Percentiles rank a stretch among this genome's conserved stretches.
phyloP scores from a whole-genome alignment of 371 early-diverging fungal genomes.

The Dinochytrium kinnereticum region DNA sequence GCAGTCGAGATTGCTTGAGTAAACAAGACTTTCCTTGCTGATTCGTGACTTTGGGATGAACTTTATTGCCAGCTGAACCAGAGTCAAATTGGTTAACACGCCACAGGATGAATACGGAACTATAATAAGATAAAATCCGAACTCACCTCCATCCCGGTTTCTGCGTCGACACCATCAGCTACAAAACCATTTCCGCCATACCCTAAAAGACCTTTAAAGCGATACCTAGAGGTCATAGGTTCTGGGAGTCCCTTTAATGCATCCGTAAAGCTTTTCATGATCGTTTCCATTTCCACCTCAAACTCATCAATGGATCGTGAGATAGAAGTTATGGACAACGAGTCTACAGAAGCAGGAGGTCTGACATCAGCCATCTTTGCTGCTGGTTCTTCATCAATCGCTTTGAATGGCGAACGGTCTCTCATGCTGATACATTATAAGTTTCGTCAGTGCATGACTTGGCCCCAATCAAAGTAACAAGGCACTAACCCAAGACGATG shows the following conservation, averaged over 20 bases:
- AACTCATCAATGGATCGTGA: neutral
- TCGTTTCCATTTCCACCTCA: slow-evolving; percentile 12
- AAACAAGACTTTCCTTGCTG: slow-evolving; percentile 10
- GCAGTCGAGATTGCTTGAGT: neutral
- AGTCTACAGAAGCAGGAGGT: neutral
- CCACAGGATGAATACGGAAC: neutral
- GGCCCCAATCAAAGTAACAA: too few relatives aligned
- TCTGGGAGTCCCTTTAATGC: slow-evolving; percentile 17
- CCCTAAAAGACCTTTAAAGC: slow-evolving; percentile 27
- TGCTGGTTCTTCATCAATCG: neutral
- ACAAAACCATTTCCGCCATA: slow-evolving; percentile 43
- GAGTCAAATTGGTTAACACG: neutral
- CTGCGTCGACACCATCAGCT: slow-evolving; percentile 16
- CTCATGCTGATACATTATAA: neutral
- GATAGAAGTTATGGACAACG: slow-evolving; percentile 7
- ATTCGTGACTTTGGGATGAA: slow-evolving; percentile 21
- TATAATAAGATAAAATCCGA: neutral
- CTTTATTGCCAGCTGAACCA: slow-evolving; percentile 28
- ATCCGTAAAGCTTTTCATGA: slow-evolving; percentile 26
- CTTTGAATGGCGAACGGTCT: neutral
- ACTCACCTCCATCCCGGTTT: neutral
- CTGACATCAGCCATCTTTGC: neutral
- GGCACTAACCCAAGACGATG: too few relatives aligned
- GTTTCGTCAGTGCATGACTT: too few relatives aligned
- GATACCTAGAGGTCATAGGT: slow-evolving; percentile 20